A percentile compares a stretch with the other conserved stretches of the same genome.
phyloP scores from a whole-genome alignment of 2,329 filamentous ascomycete species.

The Fulvia fulva region DNA sequence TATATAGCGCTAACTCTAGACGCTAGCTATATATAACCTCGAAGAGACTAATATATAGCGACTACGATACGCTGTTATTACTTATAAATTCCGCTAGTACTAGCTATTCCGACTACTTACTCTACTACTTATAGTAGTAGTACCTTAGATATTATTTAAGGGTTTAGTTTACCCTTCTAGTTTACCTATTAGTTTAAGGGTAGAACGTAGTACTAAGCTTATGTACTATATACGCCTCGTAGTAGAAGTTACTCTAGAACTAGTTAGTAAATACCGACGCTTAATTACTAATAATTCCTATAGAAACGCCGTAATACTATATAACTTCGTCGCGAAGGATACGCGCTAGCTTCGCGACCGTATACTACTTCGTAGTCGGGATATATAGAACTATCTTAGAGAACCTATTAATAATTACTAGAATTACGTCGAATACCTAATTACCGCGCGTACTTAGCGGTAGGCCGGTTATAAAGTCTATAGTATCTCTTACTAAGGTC shows the following conservation, averaged over 20 bases:
- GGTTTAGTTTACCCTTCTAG: no score
- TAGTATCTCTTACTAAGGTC: not conserved
- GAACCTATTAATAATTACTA: slow-evolving; percentile 22
- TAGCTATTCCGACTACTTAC: slow-evolving; percentile 1
- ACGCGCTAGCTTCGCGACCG: not conserved
- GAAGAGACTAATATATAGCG: no score
- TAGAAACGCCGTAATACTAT: slow-evolving; percentile 10
- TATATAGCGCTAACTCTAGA: no score
- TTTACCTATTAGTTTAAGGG: slow-evolving; percentile 10
- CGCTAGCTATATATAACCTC: no score
- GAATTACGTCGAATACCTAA: slow-evolving; percentile 17
- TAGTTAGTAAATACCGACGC: slow-evolving; percentile 11
- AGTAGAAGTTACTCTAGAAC: slow-evolving; percentile 11
- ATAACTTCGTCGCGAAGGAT: slow-evolving; percentile 15
- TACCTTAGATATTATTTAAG: slow-evolving; percentile 13
- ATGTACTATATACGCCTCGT: not conserved
- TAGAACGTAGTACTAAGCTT: slow-evolving; percentile 13
- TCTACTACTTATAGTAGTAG: slow-evolving; percentile 3
- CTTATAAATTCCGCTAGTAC: no score
- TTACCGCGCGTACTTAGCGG: not conserved
- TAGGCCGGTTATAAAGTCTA: slow-evolving; percentile 11
- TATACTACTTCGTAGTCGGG: not conserved
- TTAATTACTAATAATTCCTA: no score
- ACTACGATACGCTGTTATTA: no score
- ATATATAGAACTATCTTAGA: slow-evolving; percentile 21